Evolutionary conservation across 2,329 filamentous ascomycete genomes (phyloP).

Genomic region (Alternaria novae-zelandiae): DNA sequence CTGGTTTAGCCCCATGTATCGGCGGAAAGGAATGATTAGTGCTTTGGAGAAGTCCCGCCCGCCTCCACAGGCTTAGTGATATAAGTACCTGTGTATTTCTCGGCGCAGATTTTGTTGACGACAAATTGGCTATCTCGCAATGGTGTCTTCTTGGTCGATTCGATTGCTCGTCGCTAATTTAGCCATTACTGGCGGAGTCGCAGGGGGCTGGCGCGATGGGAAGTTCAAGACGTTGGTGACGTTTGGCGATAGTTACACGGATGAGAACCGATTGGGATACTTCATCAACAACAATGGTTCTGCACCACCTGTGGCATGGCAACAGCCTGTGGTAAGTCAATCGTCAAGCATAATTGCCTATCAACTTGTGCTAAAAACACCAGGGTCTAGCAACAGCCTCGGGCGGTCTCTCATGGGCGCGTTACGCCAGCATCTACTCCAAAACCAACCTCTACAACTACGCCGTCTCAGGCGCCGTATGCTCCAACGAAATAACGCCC

Average conservation of each 20-base stretch:
- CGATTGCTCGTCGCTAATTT: slow-evolving; percentile 28
- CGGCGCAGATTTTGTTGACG: neutral
- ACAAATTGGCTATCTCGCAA: slow-evolving; percentile 16
- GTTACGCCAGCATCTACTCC: slow-evolving; percentile 68
- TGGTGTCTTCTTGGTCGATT: slow-evolving; percentile 28
- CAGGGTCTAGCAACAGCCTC: slow-evolving; percentile 61
- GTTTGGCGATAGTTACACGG: slow-evolving; percentile 80
- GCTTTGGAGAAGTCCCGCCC: slow-evolving; percentile 6
- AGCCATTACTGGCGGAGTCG: slow-evolving; percentile 23
- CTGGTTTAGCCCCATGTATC: slow-evolving; percentile 7
- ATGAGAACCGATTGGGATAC: slow-evolving; percentile 71
- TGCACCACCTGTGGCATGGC: slow-evolving; percentile 68
- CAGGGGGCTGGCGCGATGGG: slow-evolving; percentile 47
- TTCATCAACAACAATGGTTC: slow-evolving; percentile 63
- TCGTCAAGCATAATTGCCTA: too few species aligned
- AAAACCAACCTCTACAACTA: slow-evolving; percentile 68
- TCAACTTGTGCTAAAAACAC: neutral
- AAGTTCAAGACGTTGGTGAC: slow-evolving; percentile 69
- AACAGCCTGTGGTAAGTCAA: slow-evolving; percentile 52
- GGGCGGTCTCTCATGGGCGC: slow-evolving; percentile 73
- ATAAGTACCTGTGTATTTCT: slow-evolving; percentile 21
- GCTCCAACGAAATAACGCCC: slow-evolving; percentile 70
- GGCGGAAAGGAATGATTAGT: slow-evolving; percentile 20
- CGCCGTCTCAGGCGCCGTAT: slow-evolving; percentile 74
- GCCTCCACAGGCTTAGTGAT: slow-evolving; percentile 5